These are phyloP conservation scores for Solanum aculeatissimum DNA, from an alignment of 305 asterid species.

Conservation along the genomic window DNA sequence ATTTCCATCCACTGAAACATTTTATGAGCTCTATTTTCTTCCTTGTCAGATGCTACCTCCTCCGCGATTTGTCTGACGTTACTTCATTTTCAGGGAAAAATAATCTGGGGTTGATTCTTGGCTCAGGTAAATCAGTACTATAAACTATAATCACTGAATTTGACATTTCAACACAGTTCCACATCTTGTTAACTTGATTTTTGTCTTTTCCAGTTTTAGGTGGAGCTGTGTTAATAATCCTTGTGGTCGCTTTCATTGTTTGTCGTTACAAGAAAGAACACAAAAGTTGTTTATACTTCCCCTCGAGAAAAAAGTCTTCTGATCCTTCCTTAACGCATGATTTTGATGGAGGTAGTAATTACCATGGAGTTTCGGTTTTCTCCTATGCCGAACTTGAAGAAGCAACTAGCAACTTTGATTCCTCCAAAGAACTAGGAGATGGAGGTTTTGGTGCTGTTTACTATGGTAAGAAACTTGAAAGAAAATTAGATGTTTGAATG, in stretches of 20 bases:
- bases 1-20: not conserved
- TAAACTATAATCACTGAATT: not conserved
- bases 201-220: not conserved
- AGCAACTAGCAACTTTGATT: constrained; percentile 4
- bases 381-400: constrained; percentile 5
- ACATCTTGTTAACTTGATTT: not conserved
- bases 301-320: not conserved
- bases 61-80: not conserved
- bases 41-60: not conserved
- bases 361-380: constrained; percentile 7
- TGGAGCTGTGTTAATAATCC: not conserved
- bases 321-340: not conserved
- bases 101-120: not conserved
- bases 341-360: not conserved
- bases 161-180: not conserved
- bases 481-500: not conserved
- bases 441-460: constrained; percentile 12
- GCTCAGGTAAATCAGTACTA: not conserved
- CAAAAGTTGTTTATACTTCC: not conserved
- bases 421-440: constrained; percentile 7
- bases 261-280: not conserved
- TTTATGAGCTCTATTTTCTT: not conserved
- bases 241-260: not conserved
- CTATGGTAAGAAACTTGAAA: not conserved
- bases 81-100: not conserved